Evolutionary conservation across 495 filamentous ascomycete genomes (phyloP), one percentile per base, ranked within the genome.

Genomic region (Penicillium robsamsonii): DNA sequence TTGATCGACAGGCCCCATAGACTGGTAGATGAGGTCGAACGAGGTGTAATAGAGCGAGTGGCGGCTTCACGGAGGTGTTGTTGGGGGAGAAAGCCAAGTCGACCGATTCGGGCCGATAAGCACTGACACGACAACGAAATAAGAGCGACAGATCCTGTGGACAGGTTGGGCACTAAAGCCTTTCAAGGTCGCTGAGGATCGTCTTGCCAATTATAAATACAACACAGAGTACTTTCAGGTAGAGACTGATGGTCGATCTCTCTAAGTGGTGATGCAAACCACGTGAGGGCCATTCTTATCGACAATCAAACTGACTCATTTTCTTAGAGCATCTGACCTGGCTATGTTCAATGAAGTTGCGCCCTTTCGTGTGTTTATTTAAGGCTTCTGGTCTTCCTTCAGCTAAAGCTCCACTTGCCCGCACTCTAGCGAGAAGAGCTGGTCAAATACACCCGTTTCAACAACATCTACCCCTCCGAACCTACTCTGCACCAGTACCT

Each of bases 1-100:
- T 31, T 48, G 50, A 62, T 54, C 42, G 58, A 50, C 55, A 68
- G 62, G 55, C 65, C 73, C 70, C 73, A 76, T 76, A 53, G 68
- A 73, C 71, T 53, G 59, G 58, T 57, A 33, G 29, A 37, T 38
- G 46, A 49, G 20, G 44, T 18, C 25, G 53, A 38, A 20, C 24
- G n/a, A 27, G 38, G 42, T 42, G 53, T 50, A 57, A 55, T 54
- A 59, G 56, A 53, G 58, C 50, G 40, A 22, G 45, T 30, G 59
- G 31, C 49, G 45, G 60, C 30, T 44, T 53, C 31, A 53, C 20
- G 46, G 49, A 38, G 57, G 60, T 61, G 61, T 64, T 68, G 58
- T 55, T 49, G 57, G 60, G 51, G 51, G 50, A 51, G 62, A 63
- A 67, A 59, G 66, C 65, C 61, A 70, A 64, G 58, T 67, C 55